Evolutionary conservation across 495 filamentous ascomycete species (phyloP), one percentile per base, ranked within the genome.

Genomic region (Annulohypoxylon maeteangense): DNA sequence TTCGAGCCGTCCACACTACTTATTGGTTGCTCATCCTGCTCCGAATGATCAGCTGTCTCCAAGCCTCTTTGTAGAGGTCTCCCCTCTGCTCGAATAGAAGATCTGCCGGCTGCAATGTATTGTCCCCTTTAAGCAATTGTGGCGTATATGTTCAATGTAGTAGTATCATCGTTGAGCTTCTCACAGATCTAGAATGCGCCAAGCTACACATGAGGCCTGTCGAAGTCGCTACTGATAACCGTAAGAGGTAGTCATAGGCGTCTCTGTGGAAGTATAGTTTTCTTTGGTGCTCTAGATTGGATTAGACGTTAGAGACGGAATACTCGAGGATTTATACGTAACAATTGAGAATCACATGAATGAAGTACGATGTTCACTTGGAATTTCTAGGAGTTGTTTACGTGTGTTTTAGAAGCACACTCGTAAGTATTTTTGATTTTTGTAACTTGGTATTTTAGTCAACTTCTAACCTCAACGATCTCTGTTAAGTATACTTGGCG

Each of bases 21-120:
- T 18, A 20, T 44, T 44, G 40, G 16, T 16, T 44, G n/a, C 40
- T 20, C 40, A 8, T 20, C n/a, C n/a, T n/a, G n/a, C 40, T 44
- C 40, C 40, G 40, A 44, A 44, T 44, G 40, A 44, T 44, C 40
- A 44, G 40, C 40, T 44, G n/a, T 44, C 40, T 44, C 40, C 40
- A 44, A 44, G 40, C 40, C 16, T 16, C 16, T 44, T 44, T 44
- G 16, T 44, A 44, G 40, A 44, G 40, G 7, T 16, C 40, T 44
- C 40, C 40, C 12, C n/a, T 44, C 5, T 18, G 4, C 40, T 20
- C 40, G 16, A 44, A 44, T 44, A 18, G 40, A 20, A 44, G 3
- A 44, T 44, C 40, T 44, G 40, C 40, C 40, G 40, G 6, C 40
- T 7, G n/a, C 7, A 18, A 6, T 44, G n/a, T 20, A n/a, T 18